Conservation (phyloP, 1,284 basidiomycete genomes). For the Moniliophthora roreri region DNA sequence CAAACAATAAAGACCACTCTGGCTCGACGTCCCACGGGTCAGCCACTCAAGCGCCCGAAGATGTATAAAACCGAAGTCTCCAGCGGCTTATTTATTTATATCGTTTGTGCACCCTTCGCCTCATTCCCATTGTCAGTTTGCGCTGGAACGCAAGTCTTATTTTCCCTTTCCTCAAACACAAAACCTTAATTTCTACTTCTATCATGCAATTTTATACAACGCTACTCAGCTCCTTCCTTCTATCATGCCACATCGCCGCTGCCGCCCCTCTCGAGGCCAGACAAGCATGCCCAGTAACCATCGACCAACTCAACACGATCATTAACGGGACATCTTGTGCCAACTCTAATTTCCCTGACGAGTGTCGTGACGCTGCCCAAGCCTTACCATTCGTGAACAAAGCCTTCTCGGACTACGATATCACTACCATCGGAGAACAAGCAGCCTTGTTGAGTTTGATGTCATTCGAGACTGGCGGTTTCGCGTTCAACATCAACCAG, state of each 20-base stretch:
- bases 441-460: conserved; percentile 26
- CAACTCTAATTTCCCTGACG: conserved; percentile 17
- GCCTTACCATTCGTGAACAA: conserved; percentile 24
- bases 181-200: too few species aligned
- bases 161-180: too few species aligned
- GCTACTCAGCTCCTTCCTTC: too few species aligned
- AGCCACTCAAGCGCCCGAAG: too few species aligned
- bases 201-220: too few species aligned
- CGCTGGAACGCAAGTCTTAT: too few species aligned
- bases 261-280: not conserved
- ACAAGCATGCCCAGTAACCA: conserved; percentile 12
- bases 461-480: conserved; percentile 23
- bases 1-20: too few species aligned
- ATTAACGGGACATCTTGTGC: conserved; percentile 16
- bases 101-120: too few species aligned
- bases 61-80: too few species aligned
- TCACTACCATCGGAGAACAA: conserved; percentile 22
- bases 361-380: conserved; percentile 24
- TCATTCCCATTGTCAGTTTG: too few species aligned
- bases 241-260: not conserved
- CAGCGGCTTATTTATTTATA: too few species aligned
- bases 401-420: conserved; percentile 19
- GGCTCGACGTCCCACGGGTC: too few species aligned
- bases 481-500: conserved; percentile 26
- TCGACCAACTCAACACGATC: conserved; percentile 20